Evolutionary conservation across 2,329 filamentous ascomycete genomes (phyloP), one percentile per base, ranked within the genome.

Genomic region (Meredithiella fracta): DNA sequence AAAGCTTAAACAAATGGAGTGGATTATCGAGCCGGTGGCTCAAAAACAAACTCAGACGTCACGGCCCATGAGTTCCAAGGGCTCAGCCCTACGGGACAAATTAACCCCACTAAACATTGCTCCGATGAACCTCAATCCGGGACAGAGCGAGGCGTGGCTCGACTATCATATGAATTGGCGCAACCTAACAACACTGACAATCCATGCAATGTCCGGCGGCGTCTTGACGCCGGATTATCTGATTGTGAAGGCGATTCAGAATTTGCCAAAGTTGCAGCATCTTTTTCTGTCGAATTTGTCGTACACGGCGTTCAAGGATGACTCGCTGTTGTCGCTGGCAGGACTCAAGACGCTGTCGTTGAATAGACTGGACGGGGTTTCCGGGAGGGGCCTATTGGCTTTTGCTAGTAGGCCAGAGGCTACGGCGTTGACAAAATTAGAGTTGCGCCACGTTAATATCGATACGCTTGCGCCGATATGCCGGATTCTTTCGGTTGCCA

Each of bases 211-310:
- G 7, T 73, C 76, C 0, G 77, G 76, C 1, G 76, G 76, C 1
- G 74, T 72, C 1, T 65, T 80, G 3, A 71, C 74, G 0, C 74
- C 79, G 0, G 67, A 72, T n/a, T 70, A 69, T 2, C 68, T 81
- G 1, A 69, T 83, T 29, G 69, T 70, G 2, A 70, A 72, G 50
- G 72, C 76, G 0, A 65, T 82, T 26, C 66, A 68, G 22, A 67
- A 67, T 20, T 69, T 83, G 29, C 75, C 79, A 0, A 70, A 71
- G 0, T 71, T 84, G 22, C 70, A 77, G 60, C 73, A 77, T 59
- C 68, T 84, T n/a, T 72, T 81, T 61, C 67, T 84, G 15, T 80
- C 78, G 20, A 72, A 73, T 54, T 67, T 83, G 1, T 73, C 79
- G 0, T 65, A 69, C 4, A 70, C 70, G n/a, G 70, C 76, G 20